These are phyloP conservation scores for Zygosaccharomyces pseudobailii DNA, from an alignment of 1,139 yeast species.

Conservation along the genomic window DNA sequence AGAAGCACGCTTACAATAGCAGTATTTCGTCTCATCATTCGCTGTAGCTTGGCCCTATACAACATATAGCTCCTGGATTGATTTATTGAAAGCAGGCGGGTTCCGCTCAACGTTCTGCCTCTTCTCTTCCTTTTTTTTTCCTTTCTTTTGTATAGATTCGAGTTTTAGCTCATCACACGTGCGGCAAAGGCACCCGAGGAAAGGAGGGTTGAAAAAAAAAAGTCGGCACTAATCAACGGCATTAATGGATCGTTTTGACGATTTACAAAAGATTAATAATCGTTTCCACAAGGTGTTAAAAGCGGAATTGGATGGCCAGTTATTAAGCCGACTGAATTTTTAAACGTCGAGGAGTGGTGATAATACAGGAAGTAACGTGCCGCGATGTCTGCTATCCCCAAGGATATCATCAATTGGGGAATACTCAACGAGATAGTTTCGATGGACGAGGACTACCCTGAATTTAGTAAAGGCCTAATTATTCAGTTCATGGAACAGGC, in stretches of 20 bases:
- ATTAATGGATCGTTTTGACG: background rate
- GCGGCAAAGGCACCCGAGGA: background rate
- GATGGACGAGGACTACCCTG: constrained; percentile 88
- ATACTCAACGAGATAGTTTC: constrained; percentile 83
- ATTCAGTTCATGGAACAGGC: constrained; percentile 89
- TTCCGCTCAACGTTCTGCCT: no score
- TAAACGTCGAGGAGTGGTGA: background rate
- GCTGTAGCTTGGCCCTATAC: no score
- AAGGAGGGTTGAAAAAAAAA: background rate
- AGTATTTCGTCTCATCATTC: background rate
- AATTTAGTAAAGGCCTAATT: constrained; percentile 71
- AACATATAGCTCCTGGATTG: no score
- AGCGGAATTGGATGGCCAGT: background rate
- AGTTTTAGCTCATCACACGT: background rate
- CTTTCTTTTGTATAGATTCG: background rate
- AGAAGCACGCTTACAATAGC: background rate
- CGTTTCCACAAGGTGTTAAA: background rate
- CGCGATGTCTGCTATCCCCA: constrained; percentile 25
- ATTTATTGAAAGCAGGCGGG: no score
- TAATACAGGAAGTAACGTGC: background rate
- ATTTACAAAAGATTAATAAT: background rate
- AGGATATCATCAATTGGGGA: constrained; percentile 80
- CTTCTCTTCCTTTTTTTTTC: background rate
- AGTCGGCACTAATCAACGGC: background rate
- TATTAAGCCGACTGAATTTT: background rate